Evolutionary conservation across 78 protist species (phyloP).

Genomic region (Cavenderia fasciculata): DNA sequence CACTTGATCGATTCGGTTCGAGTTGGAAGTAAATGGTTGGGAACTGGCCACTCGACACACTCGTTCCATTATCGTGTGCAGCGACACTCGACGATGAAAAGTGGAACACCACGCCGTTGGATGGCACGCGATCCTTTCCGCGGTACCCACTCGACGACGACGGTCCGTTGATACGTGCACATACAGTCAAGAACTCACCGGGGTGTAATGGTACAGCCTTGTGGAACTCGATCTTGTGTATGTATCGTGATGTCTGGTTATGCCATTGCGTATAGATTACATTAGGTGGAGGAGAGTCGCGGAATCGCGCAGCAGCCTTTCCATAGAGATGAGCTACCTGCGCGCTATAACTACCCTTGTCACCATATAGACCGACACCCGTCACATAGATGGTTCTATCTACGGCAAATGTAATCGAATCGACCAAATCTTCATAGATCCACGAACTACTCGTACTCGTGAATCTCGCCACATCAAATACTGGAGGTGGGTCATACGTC

Average conservation of each 20-base stretch:
- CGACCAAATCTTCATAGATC: slow-evolving; percentile 33
- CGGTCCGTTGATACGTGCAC: slow-evolving; percentile 4
- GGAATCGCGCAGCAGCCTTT: background rate
- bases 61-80: slow-evolving; percentile 35
- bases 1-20: background rate
- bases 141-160: slow-evolving; percentile 12
- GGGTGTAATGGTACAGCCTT: background rate
- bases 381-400: slow-evolving; percentile 5
- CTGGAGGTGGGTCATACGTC: background rate
- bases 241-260: background rate
- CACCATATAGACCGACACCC: slow-evolving; percentile 67
- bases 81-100: background rate
- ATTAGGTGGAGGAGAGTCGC: background rate
- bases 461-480: background rate
- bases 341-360: slow-evolving; percentile 18
- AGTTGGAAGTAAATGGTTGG: slow-evolving; percentile 36
- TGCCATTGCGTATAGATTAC: background rate
- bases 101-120: slow-evolving; percentile 4
- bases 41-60: slow-evolving; percentile 22
- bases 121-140: background rate
- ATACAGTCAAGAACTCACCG: background rate
- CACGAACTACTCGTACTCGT: background rate
- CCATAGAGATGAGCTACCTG: background rate
- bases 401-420: slow-evolving; percentile 11
- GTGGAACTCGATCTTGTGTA: slow-evolving; percentile 1